These are phyloP conservation scores for Fusarium drepaniforme DNA, from an alignment of 2,329 filamentous ascomycete genomes.

Conservation along the genomic window DNA sequence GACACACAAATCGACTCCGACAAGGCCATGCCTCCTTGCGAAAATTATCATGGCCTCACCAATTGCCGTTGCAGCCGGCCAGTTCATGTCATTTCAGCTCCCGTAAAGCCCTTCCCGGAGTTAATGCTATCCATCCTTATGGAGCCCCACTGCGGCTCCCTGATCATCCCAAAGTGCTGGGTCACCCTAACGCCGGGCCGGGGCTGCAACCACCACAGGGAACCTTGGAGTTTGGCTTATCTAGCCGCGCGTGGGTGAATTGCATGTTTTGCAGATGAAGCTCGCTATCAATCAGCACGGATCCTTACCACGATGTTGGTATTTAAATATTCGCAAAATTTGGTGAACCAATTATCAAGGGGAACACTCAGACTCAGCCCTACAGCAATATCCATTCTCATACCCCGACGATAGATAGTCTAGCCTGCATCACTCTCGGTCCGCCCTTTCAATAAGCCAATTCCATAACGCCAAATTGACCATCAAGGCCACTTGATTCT, in stretches of 20 bases:
- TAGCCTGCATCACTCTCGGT: background rate
- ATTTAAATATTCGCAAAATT: background rate
- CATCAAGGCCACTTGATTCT: background rate
- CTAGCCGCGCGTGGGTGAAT: background rate
- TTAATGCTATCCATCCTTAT: background rate
- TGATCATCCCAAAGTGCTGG: constrained; percentile 39
- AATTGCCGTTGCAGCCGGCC: background rate
- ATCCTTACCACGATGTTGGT: background rate
- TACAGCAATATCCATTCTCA: background rate
- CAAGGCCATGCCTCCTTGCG: background rate
- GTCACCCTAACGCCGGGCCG: constrained; percentile 38
- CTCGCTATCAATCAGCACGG: background rate
- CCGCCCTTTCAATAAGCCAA: background rate
- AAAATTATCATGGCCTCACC: background rate
- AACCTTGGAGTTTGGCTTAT: background rate
- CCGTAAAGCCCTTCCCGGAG: background rate
- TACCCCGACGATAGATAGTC: background rate
- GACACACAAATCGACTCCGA: background rate
- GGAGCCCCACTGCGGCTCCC: constrained; percentile 35
- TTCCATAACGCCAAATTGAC: background rate
- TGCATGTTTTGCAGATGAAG: background rate
- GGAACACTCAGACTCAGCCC: background rate
- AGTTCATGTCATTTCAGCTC: background rate
- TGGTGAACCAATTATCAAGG: background rate
- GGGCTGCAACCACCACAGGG: constrained; percentile 39